These are phyloP conservation scores for Euphorbia peplus DNA, from an alignment of 345 rosid genomes.

Conservation along the genomic window DNA sequence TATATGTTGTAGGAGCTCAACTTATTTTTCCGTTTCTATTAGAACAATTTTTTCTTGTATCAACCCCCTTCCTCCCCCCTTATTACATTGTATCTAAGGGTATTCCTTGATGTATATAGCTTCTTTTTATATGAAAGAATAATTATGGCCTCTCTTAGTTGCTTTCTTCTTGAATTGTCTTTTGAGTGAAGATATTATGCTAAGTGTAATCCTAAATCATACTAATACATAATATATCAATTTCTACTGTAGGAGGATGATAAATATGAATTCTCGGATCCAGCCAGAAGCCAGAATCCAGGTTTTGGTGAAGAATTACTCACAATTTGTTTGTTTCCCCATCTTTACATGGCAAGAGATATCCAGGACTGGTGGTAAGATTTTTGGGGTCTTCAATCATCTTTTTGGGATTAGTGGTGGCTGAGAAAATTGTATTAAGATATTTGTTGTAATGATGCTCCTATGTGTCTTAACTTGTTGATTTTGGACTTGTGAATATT, in stretches of 20 bases:
- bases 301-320: slow-evolving; percentile 88
- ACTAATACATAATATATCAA: background rate
- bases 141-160: no score
- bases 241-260: slow-evolving; percentile 66
- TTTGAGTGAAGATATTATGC: no score
- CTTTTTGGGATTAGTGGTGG: background rate
- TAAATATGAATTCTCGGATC: slow-evolving; percentile 81
- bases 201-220: background rate
- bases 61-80: no score
- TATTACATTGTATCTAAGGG: slow-evolving; percentile 87
- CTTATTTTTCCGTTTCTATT: background rate
- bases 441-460: background rate
- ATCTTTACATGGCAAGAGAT: slow-evolving; percentile 94
- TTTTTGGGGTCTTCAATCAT: background rate
- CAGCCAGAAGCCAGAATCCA: slow-evolving; percentile 67
- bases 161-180: no score
- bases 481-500: background rate
- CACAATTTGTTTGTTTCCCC: slow-evolving; percentile 97
- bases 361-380: slow-evolving; percentile 85
- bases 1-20: no score
- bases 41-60: no score
- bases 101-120: slow-evolving; percentile 16
- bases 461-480: background rate
- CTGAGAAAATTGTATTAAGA: background rate
- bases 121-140: no score